A percentile compares a stretch with the other conserved stretches of the same genome.
Conservation (phyloP, 345 rosid genomes). For the Balakata baccata region DNA sequence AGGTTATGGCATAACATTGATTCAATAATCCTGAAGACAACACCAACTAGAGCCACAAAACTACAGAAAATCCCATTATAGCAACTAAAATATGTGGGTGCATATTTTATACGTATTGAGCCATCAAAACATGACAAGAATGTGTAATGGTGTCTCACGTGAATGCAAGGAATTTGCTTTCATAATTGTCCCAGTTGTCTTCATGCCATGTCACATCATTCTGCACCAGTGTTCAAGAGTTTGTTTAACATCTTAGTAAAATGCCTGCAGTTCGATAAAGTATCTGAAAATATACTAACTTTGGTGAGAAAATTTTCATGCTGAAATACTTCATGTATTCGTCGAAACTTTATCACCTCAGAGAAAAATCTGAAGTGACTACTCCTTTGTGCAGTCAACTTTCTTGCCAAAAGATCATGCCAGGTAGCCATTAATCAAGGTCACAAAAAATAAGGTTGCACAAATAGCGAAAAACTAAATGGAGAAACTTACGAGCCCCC, state of each 20-base stretch:
- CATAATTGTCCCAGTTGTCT: constrained; percentile 76
- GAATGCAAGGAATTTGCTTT: constrained; percentile 92
- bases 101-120: not conserved
- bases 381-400: constrained; percentile 56
- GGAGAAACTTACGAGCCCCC: constrained; percentile 52
- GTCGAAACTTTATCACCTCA: constrained; percentile 62
- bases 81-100: too few species aligned
- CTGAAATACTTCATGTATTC: constrained; percentile 41
- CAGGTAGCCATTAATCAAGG: constrained; percentile 8
- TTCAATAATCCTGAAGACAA: not conserved
- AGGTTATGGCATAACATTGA: not conserved
- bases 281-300: constrained; percentile 35
- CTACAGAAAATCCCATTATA: not conserved
- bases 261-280: constrained; percentile 2
- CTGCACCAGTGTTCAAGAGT: constrained; percentile 36
- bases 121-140: not conserved
- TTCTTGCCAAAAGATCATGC: constrained; percentile 17
- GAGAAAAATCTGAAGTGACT: constrained; percentile 81
- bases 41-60: not conserved
- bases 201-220: constrained; percentile 91
- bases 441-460: not conserved
- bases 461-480: not conserved
- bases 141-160: constrained; percentile 47
- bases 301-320: constrained; percentile 60
- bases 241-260: not conserved